Conservation (phyloP, 495 filamentous ascomycete genomes). For the Penicillium lagena region DNA sequence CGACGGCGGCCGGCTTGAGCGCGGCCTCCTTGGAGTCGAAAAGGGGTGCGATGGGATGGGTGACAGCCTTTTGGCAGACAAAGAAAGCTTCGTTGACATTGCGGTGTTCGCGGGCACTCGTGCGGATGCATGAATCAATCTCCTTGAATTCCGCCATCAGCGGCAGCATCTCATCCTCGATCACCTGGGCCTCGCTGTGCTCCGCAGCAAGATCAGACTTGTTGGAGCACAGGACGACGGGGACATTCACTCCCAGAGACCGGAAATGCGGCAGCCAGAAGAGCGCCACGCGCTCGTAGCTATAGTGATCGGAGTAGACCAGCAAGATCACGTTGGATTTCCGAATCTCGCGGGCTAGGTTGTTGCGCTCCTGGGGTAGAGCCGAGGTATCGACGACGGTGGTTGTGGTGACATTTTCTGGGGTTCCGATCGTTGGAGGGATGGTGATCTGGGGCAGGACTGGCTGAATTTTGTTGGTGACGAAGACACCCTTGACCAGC, state of each 20-base stretch:
- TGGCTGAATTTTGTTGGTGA: conserved; percentile 87
- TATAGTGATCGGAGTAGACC: conserved; percentile 96
- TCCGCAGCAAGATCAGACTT: conserved; percentile 78
- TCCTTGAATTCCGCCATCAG: conserved; percentile 99
- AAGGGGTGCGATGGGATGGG: conserved; percentile 90
- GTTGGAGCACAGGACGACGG: conserved; percentile 93
- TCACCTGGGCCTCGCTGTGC: conserved; percentile 68
- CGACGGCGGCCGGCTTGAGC: conserved; percentile 81
- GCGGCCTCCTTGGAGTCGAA: conserved; percentile 91
- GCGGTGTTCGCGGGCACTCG: conserved; percentile 87
- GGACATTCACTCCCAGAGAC: conserved; percentile 95
- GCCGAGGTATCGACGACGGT: conserved; percentile 97
- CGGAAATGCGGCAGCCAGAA: conserved; percentile 99
- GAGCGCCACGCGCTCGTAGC: conserved; percentile 92
- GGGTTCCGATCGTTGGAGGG: conserved; percentile 78
- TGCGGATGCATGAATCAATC: conserved; percentile 94
- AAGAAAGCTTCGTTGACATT: conserved; percentile 98
- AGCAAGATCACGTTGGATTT: conserved; percentile 97
- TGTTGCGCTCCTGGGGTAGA: conserved; percentile 83
- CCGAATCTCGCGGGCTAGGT: conserved; percentile 85
- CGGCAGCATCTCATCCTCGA: conserved; percentile 96
- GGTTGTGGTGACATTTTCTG: conserved; percentile 90
- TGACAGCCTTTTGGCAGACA: conserved; percentile 97
- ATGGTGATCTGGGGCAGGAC: conserved; percentile 92
- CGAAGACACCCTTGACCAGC: conserved; percentile 91